Conservation (phyloP, 805 yeast species). For the Komagataella populi region DNA sequence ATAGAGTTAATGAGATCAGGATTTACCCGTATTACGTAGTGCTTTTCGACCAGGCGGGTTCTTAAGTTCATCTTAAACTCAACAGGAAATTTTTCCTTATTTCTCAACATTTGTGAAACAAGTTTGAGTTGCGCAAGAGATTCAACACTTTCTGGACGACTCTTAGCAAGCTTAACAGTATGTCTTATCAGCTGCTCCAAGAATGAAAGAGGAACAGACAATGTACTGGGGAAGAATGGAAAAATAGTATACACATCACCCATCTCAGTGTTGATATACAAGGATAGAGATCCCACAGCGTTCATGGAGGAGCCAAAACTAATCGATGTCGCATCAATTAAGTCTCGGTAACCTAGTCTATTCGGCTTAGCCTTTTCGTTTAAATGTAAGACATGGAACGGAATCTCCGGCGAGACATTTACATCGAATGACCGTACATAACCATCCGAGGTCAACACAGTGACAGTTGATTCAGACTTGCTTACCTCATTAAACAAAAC, state of each 20-base stretch:
- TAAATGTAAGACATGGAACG: constrained; percentile 5
- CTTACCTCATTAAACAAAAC: constrained; percentile 25
- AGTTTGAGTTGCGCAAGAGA: constrained; percentile 9
- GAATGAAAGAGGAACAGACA: constrained; percentile 21
- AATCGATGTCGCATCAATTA: constrained; percentile 24
- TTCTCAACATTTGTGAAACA: constrained; percentile 8
- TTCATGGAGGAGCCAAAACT: constrained; percentile 26
- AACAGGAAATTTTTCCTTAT: constrained; percentile 4
- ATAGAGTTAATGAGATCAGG: neutral
- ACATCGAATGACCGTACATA: constrained; percentile 19
- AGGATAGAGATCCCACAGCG: constrained; percentile 31
- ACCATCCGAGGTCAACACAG: constrained; percentile 19
- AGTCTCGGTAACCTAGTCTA: neutral
- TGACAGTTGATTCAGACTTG: constrained; percentile 21
- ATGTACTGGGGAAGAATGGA: constrained; percentile 46
- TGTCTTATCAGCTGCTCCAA: constrained; percentile 19
- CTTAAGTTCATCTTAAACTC: constrained; percentile 1
- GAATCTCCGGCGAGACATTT: constrained; percentile 11
- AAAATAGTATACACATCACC: constrained; percentile 47
- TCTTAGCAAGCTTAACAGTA: constrained; percentile 10
- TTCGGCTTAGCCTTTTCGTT: neutral
- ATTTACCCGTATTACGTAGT: neutral
- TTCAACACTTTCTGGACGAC: neutral
- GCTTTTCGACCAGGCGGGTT: neutral
- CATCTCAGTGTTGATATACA: constrained; percentile 37